These are phyloP conservation scores for Lachancea nothofagi DNA, from an alignment of 805 yeast genomes.

Conservation along the genomic window DNA sequence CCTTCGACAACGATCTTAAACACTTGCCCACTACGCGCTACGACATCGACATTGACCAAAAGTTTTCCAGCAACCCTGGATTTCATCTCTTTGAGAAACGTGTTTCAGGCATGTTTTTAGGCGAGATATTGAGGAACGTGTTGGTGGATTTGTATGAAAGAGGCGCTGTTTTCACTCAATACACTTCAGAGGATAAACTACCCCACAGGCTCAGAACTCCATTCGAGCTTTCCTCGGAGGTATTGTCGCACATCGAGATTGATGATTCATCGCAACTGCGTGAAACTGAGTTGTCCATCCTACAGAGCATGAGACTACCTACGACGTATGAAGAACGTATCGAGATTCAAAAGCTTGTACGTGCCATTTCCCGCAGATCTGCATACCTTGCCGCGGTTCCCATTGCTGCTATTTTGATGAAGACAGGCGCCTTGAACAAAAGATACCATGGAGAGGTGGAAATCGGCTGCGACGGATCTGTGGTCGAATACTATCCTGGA, in stretches of 20 bases:
- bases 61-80: conserved; percentile 71
- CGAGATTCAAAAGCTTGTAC: conserved; percentile 65
- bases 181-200: conserved; percentile 35
- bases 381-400: conserved; percentile 87
- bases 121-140: conserved; percentile 77
- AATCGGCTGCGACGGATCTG: conserved; percentile 93
- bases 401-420: conserved; percentile 69
- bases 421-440: conserved; percentile 57
- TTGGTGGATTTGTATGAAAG: conserved; percentile 60
- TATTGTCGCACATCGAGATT: conserved; percentile 78
- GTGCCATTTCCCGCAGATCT: conserved; percentile 82
- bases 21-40: conserved; percentile 73
- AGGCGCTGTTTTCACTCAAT: conserved; percentile 55
- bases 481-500: conserved; percentile 89
- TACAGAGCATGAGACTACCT: conserved; percentile 61
- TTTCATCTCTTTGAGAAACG: conserved; percentile 91
- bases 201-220: conserved; percentile 66
- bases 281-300: conserved; percentile 63
- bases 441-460: conserved; percentile 69
- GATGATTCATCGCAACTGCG: conserved; percentile 72
- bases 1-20: conserved; percentile 79
- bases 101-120: conserved; percentile 87
- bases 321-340: conserved; percentile 66
- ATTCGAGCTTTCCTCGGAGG: conserved; percentile 75
- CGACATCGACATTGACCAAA: conserved; percentile 64